These are phyloP conservation scores for Botrytis porri DNA, from an alignment of 2,329 filamentous ascomycete species.

Conservation along the genomic window DNA sequence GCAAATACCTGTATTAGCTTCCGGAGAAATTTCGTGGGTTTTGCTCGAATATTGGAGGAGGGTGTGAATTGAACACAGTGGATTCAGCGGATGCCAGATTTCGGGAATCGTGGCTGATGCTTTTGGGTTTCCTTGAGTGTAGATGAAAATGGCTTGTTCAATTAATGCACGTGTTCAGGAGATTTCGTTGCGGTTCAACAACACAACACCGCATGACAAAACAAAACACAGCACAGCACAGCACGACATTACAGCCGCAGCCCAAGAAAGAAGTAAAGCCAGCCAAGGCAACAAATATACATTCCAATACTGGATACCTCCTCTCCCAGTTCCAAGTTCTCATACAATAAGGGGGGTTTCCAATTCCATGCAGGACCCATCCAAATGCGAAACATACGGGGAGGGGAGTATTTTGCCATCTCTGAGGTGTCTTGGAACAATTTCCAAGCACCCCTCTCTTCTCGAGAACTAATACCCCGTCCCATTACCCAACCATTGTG, in stretches of 20 bases:
- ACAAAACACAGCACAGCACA: too few species aligned
- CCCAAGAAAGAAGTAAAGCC: neutral
- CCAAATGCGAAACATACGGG: constrained; percentile 1
- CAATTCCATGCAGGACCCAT: neutral
- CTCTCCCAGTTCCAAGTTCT: too few species aligned
- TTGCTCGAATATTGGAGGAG: neutral
- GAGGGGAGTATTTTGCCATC: neutral
- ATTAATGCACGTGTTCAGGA: constrained; percentile 16
- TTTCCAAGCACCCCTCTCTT: neutral
- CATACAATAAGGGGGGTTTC: neutral
- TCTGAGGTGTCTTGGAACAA: constrained; percentile 17
- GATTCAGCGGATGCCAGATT: neutral
- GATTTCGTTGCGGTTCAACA: constrained; percentile 1
- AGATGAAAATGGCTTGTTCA: neutral
- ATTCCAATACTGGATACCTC: neutral
- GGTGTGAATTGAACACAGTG: neutral
- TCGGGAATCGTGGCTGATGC: constrained; percentile 12
- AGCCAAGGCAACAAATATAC: neutral
- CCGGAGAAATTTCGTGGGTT: constrained; percentile 19
- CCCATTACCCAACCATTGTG: neutral
- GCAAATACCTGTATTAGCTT: neutral
- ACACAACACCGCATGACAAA: neutral
- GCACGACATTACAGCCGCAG: neutral
- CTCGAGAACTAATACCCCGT: neutral
- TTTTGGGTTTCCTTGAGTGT: neutral